These are phyloP conservation scores for Kokia cookei DNA, from an alignment of 441 rosid genomes.

Conservation along the genomic window DNA sequence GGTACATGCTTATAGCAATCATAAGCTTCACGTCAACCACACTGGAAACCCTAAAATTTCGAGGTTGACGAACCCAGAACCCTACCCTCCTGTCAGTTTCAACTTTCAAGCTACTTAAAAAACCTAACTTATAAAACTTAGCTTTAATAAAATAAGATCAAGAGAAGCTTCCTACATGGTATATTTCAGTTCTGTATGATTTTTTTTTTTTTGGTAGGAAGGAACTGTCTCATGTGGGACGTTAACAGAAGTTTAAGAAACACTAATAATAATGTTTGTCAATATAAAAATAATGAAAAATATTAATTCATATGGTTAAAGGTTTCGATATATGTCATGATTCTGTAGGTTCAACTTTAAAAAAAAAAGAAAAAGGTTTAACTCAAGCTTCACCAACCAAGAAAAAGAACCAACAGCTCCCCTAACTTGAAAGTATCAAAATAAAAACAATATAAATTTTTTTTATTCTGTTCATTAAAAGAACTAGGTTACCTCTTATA, in stretches of 20 bases:
- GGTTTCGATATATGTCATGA: not conserved
- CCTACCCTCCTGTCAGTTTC: not conserved
- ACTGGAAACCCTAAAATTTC: constrained; percentile 22
- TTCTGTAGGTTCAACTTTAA: not conserved
- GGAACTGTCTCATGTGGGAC: not conserved
- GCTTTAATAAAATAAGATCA: not conserved
- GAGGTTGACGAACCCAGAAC: not conserved
- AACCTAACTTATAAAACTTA: not conserved
- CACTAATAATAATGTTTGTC: not conserved
- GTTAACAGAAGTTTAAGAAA: not conserved
- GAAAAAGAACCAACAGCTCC: not conserved
- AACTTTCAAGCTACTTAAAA: not conserved
- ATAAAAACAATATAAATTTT: not conserved
- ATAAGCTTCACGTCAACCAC: constrained; percentile 16
- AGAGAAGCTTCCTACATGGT: not conserved
- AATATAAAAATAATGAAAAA: not conserved
- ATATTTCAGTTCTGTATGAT: not conserved
- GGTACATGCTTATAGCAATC: not conserved
- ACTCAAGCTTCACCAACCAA: not conserved
- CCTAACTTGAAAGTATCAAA: not conserved
- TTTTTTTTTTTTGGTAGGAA: not conserved
- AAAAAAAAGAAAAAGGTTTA: not conserved
- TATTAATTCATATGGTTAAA: not conserved
- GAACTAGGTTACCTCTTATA: not conserved
- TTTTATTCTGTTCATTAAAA: not conserved